Evolutionary conservation across 176 grass and related monocot genomes (phyloP).

Genomic region (Oryza meridionalis): DNA sequence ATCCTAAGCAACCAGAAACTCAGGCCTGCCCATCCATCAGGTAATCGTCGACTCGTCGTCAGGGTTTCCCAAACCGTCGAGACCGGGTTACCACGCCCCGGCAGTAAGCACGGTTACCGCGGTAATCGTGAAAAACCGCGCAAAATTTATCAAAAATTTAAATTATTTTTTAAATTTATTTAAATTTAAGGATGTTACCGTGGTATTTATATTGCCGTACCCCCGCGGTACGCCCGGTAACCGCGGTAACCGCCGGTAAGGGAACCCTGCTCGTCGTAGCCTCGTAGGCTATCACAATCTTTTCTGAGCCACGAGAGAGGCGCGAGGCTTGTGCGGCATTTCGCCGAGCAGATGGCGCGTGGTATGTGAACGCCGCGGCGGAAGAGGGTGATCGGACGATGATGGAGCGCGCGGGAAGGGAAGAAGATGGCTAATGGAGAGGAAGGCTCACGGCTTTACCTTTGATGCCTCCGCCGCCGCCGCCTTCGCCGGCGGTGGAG

Average conservation of each 20-base stretch:
- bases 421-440: background rate
- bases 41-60: background rate
- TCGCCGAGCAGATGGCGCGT: slow-evolving; percentile 18
- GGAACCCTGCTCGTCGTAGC: no score
- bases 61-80: no score
- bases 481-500: background rate
- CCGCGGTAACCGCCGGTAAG: no score
- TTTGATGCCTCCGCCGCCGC: background rate
- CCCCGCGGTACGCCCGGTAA: no score
- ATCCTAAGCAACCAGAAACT: background rate
- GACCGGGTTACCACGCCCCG: no score
- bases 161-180: no score
- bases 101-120: no score
- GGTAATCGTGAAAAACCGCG: no score
- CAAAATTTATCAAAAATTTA: no score
- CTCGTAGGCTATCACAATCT: background rate
- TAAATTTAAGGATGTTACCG: no score
- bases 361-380: background rate
- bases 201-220: no score
- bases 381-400: no score
- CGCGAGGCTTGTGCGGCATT: background rate
- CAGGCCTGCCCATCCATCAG: background rate
- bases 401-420: background rate
- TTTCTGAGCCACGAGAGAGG: background rate
- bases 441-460: background rate